Evolutionary conservation across 495 filamentous ascomycete species (phyloP).

Genomic region (Penicillium desertorum): DNA sequence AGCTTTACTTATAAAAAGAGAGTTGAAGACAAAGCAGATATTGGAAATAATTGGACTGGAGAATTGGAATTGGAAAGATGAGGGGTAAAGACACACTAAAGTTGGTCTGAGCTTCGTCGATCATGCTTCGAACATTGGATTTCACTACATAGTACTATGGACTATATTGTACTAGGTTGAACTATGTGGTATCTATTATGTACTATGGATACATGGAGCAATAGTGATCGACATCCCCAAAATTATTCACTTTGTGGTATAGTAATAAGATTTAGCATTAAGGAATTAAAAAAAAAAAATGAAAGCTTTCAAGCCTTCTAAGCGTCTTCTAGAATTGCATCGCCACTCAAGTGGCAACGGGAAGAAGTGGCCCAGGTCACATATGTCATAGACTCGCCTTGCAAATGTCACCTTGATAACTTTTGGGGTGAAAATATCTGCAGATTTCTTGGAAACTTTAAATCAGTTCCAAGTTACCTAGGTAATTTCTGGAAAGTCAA

Average conservation of each 20-base stretch:
- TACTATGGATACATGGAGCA: background rate
- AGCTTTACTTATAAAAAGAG: background rate
- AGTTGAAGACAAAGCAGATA: background rate
- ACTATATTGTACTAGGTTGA: too few species aligned
- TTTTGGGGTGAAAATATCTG: background rate
- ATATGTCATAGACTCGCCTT: conserved; percentile 9
- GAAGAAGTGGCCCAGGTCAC: background rate
- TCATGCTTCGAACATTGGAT: background rate
- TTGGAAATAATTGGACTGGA: conserved; percentile 2
- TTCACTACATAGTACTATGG: background rate
- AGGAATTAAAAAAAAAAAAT: background rate
- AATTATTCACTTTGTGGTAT: too few species aligned
- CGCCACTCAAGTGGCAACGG: conserved; percentile 7
- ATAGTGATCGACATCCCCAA: conserved; percentile 4
- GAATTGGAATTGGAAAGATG: conserved; percentile 8
- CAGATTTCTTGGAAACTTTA: too few species aligned
- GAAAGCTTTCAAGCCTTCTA: conserved; percentile 21
- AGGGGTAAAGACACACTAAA: conserved; percentile 15
- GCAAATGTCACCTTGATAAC: background rate
- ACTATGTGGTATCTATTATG: too few species aligned
- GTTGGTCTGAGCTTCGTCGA: conserved; percentile 20
- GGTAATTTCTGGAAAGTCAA: too few species aligned
- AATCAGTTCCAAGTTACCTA: too few species aligned
- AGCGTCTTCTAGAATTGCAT: conserved; percentile 35
- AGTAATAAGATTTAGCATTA: background rate